These are phyloP conservation scores for Parmelia sp. DNA, from an alignment of 495 filamentous ascomycete species.

Conservation along the genomic window DNA sequence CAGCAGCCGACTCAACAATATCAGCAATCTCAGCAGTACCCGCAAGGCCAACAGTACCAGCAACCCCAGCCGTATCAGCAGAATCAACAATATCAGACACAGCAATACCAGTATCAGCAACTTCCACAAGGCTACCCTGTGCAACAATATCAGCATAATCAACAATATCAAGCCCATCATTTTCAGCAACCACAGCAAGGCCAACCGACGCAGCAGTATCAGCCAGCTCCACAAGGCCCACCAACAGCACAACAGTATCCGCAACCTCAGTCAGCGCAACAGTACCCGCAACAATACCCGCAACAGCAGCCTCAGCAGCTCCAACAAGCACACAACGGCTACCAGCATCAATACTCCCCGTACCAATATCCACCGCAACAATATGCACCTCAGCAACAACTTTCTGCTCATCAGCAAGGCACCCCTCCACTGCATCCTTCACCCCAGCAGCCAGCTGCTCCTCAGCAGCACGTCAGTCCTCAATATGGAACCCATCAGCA, in stretches of 20 bases:
- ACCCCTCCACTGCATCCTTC: constrained; percentile 4
- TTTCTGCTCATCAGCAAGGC: constrained; percentile 15
- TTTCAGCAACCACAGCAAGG: constrained; percentile 25
- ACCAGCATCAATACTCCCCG: constrained; percentile 76
- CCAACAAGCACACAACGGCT: constrained; percentile 21
- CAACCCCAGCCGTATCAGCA: constrained; percentile 21
- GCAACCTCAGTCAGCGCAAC: constrained; percentile 8
- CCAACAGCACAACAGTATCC: constrained; percentile 12
- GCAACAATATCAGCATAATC: constrained; percentile 16
- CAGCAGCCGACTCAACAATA: constrained; percentile 18
- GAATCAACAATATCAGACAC: constrained; percentile 15
- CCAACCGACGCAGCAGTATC: constrained; percentile 53
- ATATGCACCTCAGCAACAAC: constrained; percentile 14
- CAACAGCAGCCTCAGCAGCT: constrained; percentile 25
- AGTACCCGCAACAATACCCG: constrained; percentile 20
- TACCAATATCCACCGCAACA: constrained; percentile 16
- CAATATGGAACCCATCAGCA: constrained; percentile 16
- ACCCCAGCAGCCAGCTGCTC: constrained; percentile 3
- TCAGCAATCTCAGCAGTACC: constrained; percentile 11
- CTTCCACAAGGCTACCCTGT: constrained; percentile 19
- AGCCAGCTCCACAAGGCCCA: constrained; percentile 14
- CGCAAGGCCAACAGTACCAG: constrained; percentile 23
- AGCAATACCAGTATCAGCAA: constrained; percentile 14
- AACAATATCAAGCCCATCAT: constrained; percentile 29
- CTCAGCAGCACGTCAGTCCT: constrained; percentile 13